Evolutionary conservation across 345 rosid genomes (phyloP), one percentile per base, ranked within the genome.

Genomic region (Iberis pinnata): DNA sequence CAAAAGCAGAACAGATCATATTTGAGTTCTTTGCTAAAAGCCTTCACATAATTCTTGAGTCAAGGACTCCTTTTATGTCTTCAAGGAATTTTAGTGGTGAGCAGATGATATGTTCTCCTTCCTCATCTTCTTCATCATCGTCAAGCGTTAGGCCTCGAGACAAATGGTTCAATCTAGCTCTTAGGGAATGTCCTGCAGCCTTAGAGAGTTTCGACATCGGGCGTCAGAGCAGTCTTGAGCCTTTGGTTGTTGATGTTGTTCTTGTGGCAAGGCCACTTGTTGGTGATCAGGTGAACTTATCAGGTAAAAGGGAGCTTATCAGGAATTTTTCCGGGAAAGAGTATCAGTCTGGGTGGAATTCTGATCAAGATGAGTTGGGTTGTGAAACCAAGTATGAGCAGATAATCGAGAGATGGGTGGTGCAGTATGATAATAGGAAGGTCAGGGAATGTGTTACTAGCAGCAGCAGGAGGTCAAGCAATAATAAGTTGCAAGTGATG

Each of bases 121-220:
- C 88, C 12, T 83, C 96, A 0, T 85, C 97, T 16, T 88, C 97
- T 0, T 88, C 95, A 0, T 88, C 88, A 8, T 77, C 96, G 2
- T 80, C 89, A 1, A 80, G 93, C 43, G 86, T 81, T 36, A 76
- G 86, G 63, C 83, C 95, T 2, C 80, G 98, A 16, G 97, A 92
- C 66, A 81, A 79, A 67, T 85, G 97, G 98, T 92, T 92, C 62
- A 85, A 88, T 64, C 67, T 92, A 62, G 97, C 97, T 7, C 93
- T 92, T 6, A 71, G 86, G 75, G 97, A 85, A 41, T 81, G 90
- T 75, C 90, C 97, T 29, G 87, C 80, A 7, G 86, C 93, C 0
- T 72, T 80, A 7, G 98, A 87, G 76, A 90, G 72, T 71, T 75
- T 83, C 33, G 97, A 88, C 50, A 76, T 85, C 3, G 87, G 88